Percentiles rank a stretch among this genome's conserved stretches.
Evolutionary conservation across 106 monocot genomes (phyloP).

Genomic region (Ottelia alismoides): DNA sequence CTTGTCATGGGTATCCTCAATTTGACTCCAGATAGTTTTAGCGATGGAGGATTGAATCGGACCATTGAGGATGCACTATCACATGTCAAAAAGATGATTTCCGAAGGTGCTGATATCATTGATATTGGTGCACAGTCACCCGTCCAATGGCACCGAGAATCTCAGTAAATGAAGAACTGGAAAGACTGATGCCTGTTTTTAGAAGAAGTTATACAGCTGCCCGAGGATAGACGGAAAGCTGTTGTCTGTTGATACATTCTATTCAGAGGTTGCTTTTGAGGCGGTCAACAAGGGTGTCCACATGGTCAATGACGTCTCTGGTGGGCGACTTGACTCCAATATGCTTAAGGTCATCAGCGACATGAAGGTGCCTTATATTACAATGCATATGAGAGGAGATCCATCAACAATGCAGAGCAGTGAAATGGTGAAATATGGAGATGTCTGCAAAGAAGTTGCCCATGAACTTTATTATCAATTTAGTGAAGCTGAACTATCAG

Average conservation of each 20-base stretch:
- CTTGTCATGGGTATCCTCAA: constrained; percentile 88
- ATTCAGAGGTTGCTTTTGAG: constrained; percentile 69
- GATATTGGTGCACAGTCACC: constrained; percentile 92
- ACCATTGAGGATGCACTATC: constrained; percentile 44
- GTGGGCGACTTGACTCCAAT: constrained; percentile 59
- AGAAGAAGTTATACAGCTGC: constrained; percentile 47
- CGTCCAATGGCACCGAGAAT: constrained; percentile 53
- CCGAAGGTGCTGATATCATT: constrained; percentile 82
- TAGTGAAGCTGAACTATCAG: constrained; percentile 52
- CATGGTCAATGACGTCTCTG: constrained; percentile 90
- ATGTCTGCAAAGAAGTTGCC: constrained; percentile 68
- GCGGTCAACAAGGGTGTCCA: constrained; percentile 73
- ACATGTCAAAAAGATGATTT: constrained; percentile 46
- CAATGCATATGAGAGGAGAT: constrained; percentile 96
- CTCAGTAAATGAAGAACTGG: constrained; percentile 52
- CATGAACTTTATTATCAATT: constrained; percentile 37
- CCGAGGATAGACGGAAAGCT: constrained; percentile 65
- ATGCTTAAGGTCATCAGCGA: constrained; percentile 42
- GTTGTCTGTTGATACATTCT: constrained; percentile 82
- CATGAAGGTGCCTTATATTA: constrained; percentile 55
- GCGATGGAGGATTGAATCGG: constrained; percentile 77
- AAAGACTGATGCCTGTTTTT: constrained; percentile 70
- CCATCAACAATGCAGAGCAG: constrained; percentile 74
- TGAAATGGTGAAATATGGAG: constrained; percentile 48
- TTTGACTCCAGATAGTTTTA: constrained; percentile 92